phyloP scores from a whole-genome alignment of 129 eudicot species.

The Calendula officinalis region DNA sequence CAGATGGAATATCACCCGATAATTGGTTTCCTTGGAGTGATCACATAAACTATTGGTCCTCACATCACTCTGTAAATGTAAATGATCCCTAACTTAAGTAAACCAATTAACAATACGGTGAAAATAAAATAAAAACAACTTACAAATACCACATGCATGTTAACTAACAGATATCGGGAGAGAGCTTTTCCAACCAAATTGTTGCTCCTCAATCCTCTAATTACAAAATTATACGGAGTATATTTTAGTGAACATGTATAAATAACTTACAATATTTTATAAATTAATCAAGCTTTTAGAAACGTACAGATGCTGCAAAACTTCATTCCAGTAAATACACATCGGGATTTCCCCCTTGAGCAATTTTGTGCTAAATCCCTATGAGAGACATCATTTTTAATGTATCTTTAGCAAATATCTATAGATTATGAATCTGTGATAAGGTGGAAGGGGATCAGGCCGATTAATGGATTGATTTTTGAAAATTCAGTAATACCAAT shows the following conservation, averaged over 20 bases:
- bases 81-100: background rate
- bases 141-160: slow-evolving; percentile 99
- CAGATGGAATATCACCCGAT: slow-evolving; percentile 79
- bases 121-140: slow-evolving; percentile 29
- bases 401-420: slow-evolving; percentile 32
- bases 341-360: slow-evolving; percentile 93
- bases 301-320: slow-evolving; percentile 87
- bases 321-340: slow-evolving; percentile 95
- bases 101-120: background rate
- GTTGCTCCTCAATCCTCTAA: slow-evolving; percentile 86
- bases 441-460: slow-evolving; percentile 94
- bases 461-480: slow-evolving; percentile 81
- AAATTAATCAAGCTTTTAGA: background rate
- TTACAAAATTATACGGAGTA: background rate
- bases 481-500: slow-evolving; percentile 51
- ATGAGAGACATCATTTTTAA: background rate
- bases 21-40: slow-evolving; percentile 86
- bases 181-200: slow-evolving; percentile 71
- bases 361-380: slow-evolving; percentile 94
- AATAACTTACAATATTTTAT: background rate
- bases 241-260: background rate
- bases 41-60: slow-evolving; percentile 91
- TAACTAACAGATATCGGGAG: slow-evolving; percentile 92
- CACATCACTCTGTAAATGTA: slow-evolving; percentile 59
- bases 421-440: slow-evolving; percentile 90